Percentiles rank a stretch among this genome's conserved stretches.
Conservation (phyloP, 2,329 filamentous ascomycete genomes). For the Niveomyces coronatus region DNA sequence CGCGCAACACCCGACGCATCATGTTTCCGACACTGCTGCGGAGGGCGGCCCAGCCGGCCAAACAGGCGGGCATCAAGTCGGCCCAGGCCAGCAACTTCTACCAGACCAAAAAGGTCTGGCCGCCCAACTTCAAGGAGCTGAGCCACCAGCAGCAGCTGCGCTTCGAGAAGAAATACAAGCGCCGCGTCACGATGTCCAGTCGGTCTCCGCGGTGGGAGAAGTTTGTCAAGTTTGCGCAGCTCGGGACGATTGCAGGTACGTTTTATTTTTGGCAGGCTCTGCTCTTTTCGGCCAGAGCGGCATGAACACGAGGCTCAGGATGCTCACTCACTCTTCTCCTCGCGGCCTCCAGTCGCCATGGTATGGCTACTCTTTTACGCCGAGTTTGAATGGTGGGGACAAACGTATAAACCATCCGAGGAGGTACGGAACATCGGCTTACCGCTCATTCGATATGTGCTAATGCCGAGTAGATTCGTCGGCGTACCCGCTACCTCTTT, state of each 20-base stretch:
- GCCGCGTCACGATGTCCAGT: conserved; percentile 52
- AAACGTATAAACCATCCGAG: conserved; percentile 31
- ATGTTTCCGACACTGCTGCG: conserved; percentile 27
- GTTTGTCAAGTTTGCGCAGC: conserved; percentile 53
- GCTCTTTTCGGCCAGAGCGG: background rate
- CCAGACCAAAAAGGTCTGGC: conserved; percentile 64
- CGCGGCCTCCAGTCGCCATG: no score
- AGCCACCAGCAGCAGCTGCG: conserved; percentile 63
- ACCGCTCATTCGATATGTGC: background rate
- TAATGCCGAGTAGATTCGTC: conserved; percentile 21
- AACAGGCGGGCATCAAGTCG: conserved; percentile 17
- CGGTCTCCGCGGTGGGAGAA: conserved; percentile 55
- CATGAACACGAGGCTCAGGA: no score
- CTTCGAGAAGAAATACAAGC: conserved; percentile 70
- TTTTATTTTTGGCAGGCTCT: no score
- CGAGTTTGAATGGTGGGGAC: conserved; percentile 35
- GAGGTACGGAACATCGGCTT: no score
- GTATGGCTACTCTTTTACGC: conserved; percentile 30
- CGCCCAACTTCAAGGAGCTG: conserved; percentile 63
- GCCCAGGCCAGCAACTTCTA: conserved; percentile 42
- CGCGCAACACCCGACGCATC: conserved; percentile 1
- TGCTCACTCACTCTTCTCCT: no score
- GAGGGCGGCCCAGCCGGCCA: conserved; percentile 23
- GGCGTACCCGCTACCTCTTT: conserved; percentile 28
- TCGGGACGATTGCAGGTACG: conserved; percentile 46